These are phyloP conservation scores for Heliocybe sulcata DNA, from an alignment of 1,284 basidiomycete genomes.

Conservation along the genomic window DNA sequence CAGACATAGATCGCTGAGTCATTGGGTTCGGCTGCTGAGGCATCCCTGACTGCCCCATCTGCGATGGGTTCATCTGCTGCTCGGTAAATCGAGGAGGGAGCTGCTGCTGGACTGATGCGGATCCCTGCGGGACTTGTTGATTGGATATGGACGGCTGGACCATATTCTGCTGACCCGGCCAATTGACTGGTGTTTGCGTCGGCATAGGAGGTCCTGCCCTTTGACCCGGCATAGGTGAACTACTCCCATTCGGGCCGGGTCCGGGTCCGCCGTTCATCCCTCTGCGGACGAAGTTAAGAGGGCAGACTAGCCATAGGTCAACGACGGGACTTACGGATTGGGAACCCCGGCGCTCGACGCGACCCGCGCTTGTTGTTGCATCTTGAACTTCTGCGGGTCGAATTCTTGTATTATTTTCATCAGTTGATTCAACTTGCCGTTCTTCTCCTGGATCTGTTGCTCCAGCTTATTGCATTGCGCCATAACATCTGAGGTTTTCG, in stretches of 20 bases:
- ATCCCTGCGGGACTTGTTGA: neutral
- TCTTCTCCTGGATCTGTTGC: neutral
- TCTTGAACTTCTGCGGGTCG: no score
- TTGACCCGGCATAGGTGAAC: neutral
- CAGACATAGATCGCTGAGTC: neutral
- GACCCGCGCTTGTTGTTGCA: no score
- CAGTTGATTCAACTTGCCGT: neutral
- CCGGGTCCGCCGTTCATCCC: neutral
- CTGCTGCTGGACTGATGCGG: neutral
- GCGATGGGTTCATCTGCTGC: neutral
- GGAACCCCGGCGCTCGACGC: no score
- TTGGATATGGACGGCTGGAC: neutral
- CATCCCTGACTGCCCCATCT: neutral
- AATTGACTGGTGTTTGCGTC: neutral
- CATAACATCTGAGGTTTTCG: neutral
- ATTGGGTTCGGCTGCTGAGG: neutral
- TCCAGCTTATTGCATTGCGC: neutral
- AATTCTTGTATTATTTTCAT: no score
- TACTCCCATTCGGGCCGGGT: neutral
- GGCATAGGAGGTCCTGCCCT: neutral
- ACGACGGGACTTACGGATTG: no score
- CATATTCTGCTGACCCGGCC: neutral
- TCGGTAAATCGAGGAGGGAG: neutral
- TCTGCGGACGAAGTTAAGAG: no score
- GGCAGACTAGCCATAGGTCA: no score